Conservation (phyloP, 208 protist species). For the Leishmania mexicana region DNA sequence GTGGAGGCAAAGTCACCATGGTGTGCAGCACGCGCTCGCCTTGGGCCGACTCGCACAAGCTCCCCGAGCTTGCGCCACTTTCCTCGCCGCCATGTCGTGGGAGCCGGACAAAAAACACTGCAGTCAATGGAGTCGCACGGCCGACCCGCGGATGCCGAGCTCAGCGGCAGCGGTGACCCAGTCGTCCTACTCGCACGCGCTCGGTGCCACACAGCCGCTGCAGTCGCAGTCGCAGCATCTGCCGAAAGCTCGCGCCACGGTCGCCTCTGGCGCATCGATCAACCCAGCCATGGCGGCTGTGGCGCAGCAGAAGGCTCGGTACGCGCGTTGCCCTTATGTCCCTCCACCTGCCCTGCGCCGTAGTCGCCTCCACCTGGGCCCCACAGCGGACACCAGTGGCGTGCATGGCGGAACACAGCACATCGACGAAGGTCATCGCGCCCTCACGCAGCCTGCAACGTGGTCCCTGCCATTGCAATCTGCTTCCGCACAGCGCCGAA, state of each 20-base stretch:
- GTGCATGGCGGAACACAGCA: not conserved
- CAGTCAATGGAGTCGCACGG: not conserved
- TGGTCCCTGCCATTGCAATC: not conserved
- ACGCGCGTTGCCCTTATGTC: constrained; percentile 13
- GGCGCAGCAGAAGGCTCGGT: constrained; percentile 32
- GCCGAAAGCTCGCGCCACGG: not conserved
- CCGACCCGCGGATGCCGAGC: not conserved
- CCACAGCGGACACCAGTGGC: not conserved
- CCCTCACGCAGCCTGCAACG: not conserved
- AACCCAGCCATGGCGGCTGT: not conserved
- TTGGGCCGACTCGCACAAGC: not conserved
- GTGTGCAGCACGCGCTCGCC: not conserved
- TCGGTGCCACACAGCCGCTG: not conserved
- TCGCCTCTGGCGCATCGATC: not conserved
- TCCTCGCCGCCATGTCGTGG: not conserved
- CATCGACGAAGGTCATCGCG: not conserved
- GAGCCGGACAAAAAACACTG: not conserved
- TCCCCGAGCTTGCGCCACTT: not conserved
- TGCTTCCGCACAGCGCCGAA: not conserved
- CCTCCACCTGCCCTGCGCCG: constrained; percentile 9
- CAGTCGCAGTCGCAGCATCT: not conserved
- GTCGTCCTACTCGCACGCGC: not conserved
- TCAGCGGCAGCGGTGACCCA: not conserved
- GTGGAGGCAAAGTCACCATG: not conserved
- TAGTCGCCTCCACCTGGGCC: not conserved